phyloP scores from a whole-genome alignment of 352 stramenopile species.

The Globisporangium iwayamae region DNA sequence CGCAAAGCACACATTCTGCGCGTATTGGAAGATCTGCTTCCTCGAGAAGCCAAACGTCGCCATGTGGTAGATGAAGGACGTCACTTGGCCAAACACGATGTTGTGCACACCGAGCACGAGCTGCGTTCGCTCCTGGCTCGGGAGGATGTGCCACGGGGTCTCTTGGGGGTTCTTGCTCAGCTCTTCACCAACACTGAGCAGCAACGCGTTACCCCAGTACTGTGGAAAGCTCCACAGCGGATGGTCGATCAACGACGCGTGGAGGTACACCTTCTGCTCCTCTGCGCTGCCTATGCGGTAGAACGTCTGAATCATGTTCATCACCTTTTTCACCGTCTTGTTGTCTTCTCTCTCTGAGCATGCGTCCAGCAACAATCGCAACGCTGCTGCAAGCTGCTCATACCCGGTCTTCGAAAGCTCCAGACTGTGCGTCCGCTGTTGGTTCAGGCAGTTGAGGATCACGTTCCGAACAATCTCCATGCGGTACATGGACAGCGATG shows the following conservation, averaged over 20 bases:
- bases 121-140: conserved; percentile 50
- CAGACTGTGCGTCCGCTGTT: conserved; percentile 56
- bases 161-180: conserved; percentile 67
- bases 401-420: conserved; percentile 60
- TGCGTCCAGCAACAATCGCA: conserved; percentile 63
- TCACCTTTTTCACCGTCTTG: conserved; percentile 61
- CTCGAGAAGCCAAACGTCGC: conserved; percentile 64
- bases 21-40: conserved; percentile 68
- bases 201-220: conserved; percentile 72
- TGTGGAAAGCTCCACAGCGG: conserved; percentile 58
- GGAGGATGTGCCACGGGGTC: conserved; percentile 64
- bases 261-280: conserved; percentile 57
- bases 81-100: conserved; percentile 71
- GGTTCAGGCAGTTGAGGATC: conserved; percentile 59
- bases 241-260: conserved; percentile 48
- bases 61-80: conserved; percentile 75
- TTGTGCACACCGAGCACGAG: conserved; percentile 78
- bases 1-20: conserved; percentile 70
- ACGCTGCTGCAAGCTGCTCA: conserved; percentile 39
- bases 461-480: conserved; percentile 61
- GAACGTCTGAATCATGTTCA: conserved; percentile 87
- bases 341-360: conserved; percentile 63
- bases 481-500: conserved; percentile 63
- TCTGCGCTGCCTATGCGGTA: conserved; percentile 35
- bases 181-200: conserved; percentile 74